A percentile compares a stretch with the other conserved stretches of the same genome.
These are phyloP conservation scores for Discostella stelligeroides DNA, from an alignment of 108 stramenopile species.

Conservation along the genomic window DNA sequence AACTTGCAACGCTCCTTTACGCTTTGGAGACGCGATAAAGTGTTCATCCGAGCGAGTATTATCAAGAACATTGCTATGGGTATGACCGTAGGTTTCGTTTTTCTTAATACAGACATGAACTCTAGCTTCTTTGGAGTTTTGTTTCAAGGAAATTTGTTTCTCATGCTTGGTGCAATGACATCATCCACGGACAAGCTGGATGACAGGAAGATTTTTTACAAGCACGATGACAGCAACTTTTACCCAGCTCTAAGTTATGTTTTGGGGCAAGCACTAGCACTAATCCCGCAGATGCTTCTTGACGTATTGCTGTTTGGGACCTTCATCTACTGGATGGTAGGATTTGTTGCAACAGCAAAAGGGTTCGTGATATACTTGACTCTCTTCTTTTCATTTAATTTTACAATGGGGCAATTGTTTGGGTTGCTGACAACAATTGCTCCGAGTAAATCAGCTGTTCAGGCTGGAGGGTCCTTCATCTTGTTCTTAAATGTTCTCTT, in stretches of 20 bases:
- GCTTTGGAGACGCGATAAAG: conserved; percentile 43
- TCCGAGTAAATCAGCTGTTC: conserved; percentile 38
- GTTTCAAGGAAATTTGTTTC: conserved; percentile 49
- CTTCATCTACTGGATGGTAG: conserved; percentile 51
- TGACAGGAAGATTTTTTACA: conserved; percentile 68
- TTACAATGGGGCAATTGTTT: conserved; percentile 29
- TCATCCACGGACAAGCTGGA: conserved; percentile 54
- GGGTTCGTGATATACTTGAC: conserved; percentile 33
- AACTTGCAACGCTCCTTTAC: conserved; percentile 38
- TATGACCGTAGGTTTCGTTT: conserved; percentile 73
- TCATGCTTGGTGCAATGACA: conserved; percentile 40
- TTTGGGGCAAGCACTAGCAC: conserved; percentile 36
- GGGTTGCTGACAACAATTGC: conserved; percentile 40
- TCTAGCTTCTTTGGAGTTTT: conserved; percentile 47
- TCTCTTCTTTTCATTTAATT: conserved; percentile 41
- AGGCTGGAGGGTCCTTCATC: conserved; percentile 34
- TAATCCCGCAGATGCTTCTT: conserved; percentile 40
- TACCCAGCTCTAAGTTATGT: conserved; percentile 54
- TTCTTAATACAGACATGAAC: conserved; percentile 51
- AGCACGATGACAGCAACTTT: conserved; percentile 63
- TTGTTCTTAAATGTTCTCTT: conserved; percentile 47
- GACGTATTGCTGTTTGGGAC: conserved; percentile 45
- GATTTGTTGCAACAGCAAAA: conserved; percentile 23
- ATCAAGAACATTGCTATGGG: conserved; percentile 73
- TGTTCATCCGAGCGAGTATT: conserved; percentile 43